These are phyloP conservation scores for Volvox carteri DNA, from an alignment of 163 green algal genomes.

Conservation along the genomic window DNA sequence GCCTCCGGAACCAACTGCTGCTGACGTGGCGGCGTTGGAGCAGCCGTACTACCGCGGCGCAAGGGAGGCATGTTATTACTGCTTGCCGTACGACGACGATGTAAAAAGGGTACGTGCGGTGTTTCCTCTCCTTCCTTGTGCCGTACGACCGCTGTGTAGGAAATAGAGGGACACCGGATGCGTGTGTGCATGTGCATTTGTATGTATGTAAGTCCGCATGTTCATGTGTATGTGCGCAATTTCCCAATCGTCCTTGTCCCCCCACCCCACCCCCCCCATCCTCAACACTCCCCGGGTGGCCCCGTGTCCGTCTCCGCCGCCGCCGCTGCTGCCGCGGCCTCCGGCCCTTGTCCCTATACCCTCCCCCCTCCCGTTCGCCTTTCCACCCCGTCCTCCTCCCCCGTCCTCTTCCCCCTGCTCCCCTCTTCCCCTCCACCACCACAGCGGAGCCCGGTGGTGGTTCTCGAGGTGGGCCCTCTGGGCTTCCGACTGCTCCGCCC, in stretches of 20 bases:
- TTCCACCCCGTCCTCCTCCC: not conserved
- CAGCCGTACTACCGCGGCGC: not conserved
- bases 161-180: no score
- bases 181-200: not conserved
- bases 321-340: no score
- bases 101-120: constrained; percentile 16
- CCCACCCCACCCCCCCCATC: no score
- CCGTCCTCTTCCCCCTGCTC: not conserved
- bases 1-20: constrained; percentile 5
- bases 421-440: not conserved
- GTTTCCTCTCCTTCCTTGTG: not conserved
- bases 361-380: not conserved
- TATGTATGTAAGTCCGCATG: not conserved
- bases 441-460: constrained; percentile 43
- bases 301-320: no score
- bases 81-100: constrained; percentile 49
- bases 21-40: constrained; percentile 21
- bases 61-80: constrained; percentile 36
- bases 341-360: no score
- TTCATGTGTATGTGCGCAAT: no score
- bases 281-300: no score
- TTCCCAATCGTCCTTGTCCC: no score
- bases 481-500: constrained; percentile 66
- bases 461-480: constrained; percentile 58
- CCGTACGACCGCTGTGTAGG: no score